Base-by-base conservation (phyloP, 2,329 filamentous ascomycete species). In the Talaromyces sp. region DNA sequence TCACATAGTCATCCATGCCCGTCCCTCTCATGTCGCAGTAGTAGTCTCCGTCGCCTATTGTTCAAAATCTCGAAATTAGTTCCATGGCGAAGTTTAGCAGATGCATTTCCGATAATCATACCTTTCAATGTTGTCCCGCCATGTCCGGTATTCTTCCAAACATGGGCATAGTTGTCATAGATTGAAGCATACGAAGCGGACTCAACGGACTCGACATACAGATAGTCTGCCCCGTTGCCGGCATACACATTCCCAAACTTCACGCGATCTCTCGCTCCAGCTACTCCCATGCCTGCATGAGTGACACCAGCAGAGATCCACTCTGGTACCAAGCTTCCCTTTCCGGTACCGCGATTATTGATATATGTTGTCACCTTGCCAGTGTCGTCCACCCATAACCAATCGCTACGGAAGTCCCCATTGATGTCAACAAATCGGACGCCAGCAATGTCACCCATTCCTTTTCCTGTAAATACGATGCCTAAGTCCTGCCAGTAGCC, bases 371-470 rank as follows among this genome's bases (percentile, higher is more conserved):
- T 31, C 7, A 33, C 60, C 14, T 52, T 52, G 16, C 66, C 68
- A n/a, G 62, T 52, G 2, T 66, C 49, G 22, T 65, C 54, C 4
- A 70, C 1, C 60, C 68, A 71, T 13, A 72, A 41, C 69, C 68
- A 71, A 52, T 71, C 70, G 11, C 62, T 56, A 57, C 69, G 52
- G 3, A 67, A 63, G 60, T 74, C 71, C 10, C 71, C 70, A 43
- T 73, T 73, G 22, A 74, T 69, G 59, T 74, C 72, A 6, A 70
- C 65, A 11, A 73, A 57, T 1, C 64, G 62, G 7, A 68, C 62
- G 7, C 58, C 58, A 22, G 14, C 8, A 2, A 60, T 19, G 11
- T 60, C 41, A 2, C 58, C 27, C 9, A 60, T 9, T 10, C 27
- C 57, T 60, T 24, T 35, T 5, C 58, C 58, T 4, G 41, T 49